Evolutionary conservation across 2,329 filamentous ascomycete species (phyloP), one percentile per base, ranked within the genome.

Genomic region (Fusarium haematococcum): DNA sequence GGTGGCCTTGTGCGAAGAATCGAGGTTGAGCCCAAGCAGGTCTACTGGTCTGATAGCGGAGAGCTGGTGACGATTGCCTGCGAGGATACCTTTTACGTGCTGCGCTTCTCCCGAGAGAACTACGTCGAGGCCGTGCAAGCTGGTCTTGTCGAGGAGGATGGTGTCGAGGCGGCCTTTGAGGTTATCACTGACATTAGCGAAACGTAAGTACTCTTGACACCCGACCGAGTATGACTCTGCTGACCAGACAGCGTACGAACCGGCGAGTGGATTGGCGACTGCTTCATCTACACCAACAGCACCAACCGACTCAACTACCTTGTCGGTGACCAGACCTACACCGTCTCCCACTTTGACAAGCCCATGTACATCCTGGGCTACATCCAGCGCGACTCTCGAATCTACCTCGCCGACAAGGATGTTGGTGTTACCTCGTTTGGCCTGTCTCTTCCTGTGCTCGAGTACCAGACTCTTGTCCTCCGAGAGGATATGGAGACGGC

Each of bases 241-340:
- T 75, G 25, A 66, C 58, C 25, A 79, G 68, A 54, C 71, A 94
- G 92, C 74, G 95, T 98, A 61, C 93, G 94, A 75, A 98, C 96
- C 23, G 97, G 96, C 77, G 94, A 97, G 86, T 99, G 97, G 97
- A 94, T 99, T 67, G 97, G 97, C 72, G 97, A 99, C 86, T 98
- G 96, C 86, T 98, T 99, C 88, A 95, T 98, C 82, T 99, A 98
- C 89, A 98, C 97, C 65, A 98, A 97, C 88, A 94, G 90, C 83
- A 97, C 95, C 11, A 98, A 98, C 88, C 94, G 97, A 71, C 88
- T 99, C 69, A 98, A 98, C 87, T 98, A 98, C 86, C 91, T 99
- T 25, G 96, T 99, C 16, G 97, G 97, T 75, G 97, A 98, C 84
- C 95, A 98, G 85, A 97, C 95, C 16, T 98, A 98, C 88, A 98